phyloP scores from a whole-genome alignment of 2,329 filamentous ascomycete species.

The Colletotrichum nymphaeae region DNA sequence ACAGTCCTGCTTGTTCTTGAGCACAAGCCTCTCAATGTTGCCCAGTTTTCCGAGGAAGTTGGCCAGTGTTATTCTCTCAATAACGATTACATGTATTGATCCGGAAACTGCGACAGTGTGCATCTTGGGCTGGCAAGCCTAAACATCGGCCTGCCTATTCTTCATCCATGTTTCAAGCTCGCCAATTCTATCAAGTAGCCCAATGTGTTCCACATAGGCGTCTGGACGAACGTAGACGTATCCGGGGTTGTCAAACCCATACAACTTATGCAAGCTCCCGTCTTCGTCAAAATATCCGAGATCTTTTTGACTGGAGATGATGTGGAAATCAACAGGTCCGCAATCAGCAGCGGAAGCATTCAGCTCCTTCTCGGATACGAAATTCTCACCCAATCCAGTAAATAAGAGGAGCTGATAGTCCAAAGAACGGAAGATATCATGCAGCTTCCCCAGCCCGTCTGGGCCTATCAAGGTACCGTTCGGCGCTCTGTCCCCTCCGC shows the following conservation, averaged over 20 bases:
- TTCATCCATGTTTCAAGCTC: not conserved
- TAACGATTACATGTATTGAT: not conserved
- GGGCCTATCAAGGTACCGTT: constrained; percentile 45
- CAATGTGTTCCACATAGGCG: not conserved
- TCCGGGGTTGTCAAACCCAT: constrained; percentile 40
- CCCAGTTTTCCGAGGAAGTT: not conserved
- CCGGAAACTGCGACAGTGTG: not conserved
- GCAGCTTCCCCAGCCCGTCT: constrained; percentile 14
- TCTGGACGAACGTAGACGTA: not conserved
- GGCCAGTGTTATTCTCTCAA: not conserved
- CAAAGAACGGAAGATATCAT: not conserved
- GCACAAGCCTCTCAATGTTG: not conserved
- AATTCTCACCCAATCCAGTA: not conserved
- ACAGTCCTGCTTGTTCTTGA: not conserved
- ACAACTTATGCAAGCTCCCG: constrained; percentile 41
- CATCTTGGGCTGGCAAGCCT: not conserved
- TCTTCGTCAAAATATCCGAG: constrained; percentile 37
- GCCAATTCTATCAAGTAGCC: not conserved
- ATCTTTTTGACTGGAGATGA: not conserved
- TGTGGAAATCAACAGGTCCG: constrained; percentile 34
- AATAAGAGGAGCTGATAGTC: not conserved
- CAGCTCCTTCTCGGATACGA: not conserved
- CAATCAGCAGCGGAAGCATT: constrained; percentile 38
- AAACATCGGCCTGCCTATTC: not conserved
- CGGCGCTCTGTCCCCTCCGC: constrained; percentile 59